Percentiles rank a stretch among this genome's conserved stretches.
Evolutionary conservation across 2,329 filamentous ascomycete genomes (phyloP).

Genomic region (Venturia asperata): DNA sequence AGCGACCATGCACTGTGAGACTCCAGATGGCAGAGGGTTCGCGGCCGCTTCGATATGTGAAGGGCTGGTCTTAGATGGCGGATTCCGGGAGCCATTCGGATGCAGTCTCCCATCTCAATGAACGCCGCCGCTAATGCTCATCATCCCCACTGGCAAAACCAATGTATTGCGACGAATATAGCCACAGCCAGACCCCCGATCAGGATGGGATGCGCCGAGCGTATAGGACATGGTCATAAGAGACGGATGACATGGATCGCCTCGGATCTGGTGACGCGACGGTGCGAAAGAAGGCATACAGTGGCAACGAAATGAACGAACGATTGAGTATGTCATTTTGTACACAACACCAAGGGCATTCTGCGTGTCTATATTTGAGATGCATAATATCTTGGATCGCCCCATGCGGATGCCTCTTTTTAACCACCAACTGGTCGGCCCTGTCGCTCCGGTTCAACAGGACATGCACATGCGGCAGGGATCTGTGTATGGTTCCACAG

Average conservation of each 20-base stretch:
- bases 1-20: not conserved
- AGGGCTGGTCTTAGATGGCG: not conserved
- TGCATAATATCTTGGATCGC: not conserved
- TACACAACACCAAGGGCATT: not conserved
- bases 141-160: not conserved
- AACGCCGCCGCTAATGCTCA: slow-evolving; percentile 1
- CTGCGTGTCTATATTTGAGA: not conserved
- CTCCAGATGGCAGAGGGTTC: not conserved
- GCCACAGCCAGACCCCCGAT: not conserved
- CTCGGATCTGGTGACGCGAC: not conserved
- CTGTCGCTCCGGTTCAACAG: too few species aligned
- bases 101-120: not conserved
- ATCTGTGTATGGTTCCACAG: too few species aligned
- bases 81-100: not conserved
- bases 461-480: too few species aligned
- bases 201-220: not conserved
- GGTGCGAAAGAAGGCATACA: not conserved
- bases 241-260: not conserved
- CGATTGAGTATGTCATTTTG: not conserved
- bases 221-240: not conserved
- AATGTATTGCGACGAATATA: not conserved
- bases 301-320: not conserved
- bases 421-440: too few species aligned
- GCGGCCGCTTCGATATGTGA: too few species aligned
- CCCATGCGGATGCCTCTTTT: not conserved